Conservation (phyloP, 2,329 filamentous ascomycete species). For the Talaromyces albobiverticillius region DNA sequence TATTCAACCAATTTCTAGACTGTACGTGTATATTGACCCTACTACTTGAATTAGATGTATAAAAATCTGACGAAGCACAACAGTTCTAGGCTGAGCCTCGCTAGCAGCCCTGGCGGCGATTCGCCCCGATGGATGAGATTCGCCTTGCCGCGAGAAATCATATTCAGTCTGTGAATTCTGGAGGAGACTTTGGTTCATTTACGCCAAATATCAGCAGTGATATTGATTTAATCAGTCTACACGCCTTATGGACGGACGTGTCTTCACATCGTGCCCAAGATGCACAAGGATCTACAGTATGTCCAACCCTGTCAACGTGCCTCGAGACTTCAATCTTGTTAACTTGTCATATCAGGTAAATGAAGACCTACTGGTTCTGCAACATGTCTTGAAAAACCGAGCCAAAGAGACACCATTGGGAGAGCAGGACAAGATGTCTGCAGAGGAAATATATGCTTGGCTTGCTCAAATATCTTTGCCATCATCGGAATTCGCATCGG, state of each 20-base stretch:
- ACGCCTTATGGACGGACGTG: conserved; percentile 31
- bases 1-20: too few relatives aligned
- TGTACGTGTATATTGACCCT: too few relatives aligned
- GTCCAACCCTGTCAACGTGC: not conserved
- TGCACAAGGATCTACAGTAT: conserved; percentile 5
- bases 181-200: not conserved
- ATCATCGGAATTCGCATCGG: conserved; percentile 28
- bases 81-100: too few relatives aligned
- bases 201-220: not conserved
- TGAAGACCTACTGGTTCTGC: conserved; percentile 30
- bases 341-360: conserved; percentile 23
- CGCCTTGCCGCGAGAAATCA: conserved; percentile 26
- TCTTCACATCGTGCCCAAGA: conserved; percentile 19
- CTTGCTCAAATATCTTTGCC: conserved; percentile 29
- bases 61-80: too few relatives aligned
- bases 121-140: conserved; percentile 19
- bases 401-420: conserved; percentile 16
- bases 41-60: too few relatives aligned
- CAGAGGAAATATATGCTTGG: conserved; percentile 32
- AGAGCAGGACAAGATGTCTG: conserved; percentile 22
- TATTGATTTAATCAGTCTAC: conserved; percentile 18
- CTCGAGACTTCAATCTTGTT: not conserved
- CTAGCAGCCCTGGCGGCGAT: not conserved
- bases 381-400: conserved; percentile 23
- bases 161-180: conserved; percentile 15